A percentile compares a stretch with the other conserved stretches of the same genome.
Conservation (phyloP, 2,329 filamentous ascomycete genomes). For the Monosporascus sp. region DNA sequence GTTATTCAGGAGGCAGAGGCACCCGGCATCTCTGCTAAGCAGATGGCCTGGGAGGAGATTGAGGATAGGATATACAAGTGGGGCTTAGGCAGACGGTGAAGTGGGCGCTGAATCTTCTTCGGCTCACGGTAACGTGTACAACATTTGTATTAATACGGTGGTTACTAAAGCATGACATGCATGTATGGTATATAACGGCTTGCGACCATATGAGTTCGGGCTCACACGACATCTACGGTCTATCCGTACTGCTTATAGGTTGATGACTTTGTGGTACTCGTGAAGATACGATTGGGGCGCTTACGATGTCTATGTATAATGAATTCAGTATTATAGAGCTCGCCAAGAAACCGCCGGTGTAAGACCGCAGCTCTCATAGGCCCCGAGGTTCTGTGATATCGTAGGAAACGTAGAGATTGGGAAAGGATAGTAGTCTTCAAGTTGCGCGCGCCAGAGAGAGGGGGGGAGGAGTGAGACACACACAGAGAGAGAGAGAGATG, state of each 20-base stretch:
- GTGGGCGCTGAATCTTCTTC: not conserved
- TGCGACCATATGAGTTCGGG: not conserved
- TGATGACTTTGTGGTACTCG: too few species aligned
- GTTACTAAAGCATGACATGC: not conserved
- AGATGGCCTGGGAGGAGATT: constrained; percentile 81
- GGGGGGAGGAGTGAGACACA: too few species aligned
- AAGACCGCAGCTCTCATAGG: too few species aligned
- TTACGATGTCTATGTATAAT: too few species aligned
- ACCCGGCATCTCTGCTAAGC: constrained; percentile 60
- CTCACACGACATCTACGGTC: not conserved
- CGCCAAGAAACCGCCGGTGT: too few species aligned
- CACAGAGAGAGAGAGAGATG: too few species aligned
- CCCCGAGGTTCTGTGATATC: too few species aligned
- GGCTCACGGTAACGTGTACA: not conserved
- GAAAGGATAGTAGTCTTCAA: too few species aligned
- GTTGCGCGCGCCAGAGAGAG: too few species aligned
- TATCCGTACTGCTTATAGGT: not conserved
- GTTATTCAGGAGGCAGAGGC: constrained; percentile 88
- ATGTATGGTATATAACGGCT: not conserved
- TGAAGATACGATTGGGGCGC: too few species aligned
- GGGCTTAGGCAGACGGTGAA: constrained; percentile 63
- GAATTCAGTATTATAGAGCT: too few species aligned
- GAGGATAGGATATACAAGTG: constrained; percentile 80
- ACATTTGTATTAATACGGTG: not conserved
- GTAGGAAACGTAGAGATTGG: too few species aligned